Evolutionary conservation across 345 rosid genomes (phyloP).

Genomic region (Dipteronia sinensis): DNA sequence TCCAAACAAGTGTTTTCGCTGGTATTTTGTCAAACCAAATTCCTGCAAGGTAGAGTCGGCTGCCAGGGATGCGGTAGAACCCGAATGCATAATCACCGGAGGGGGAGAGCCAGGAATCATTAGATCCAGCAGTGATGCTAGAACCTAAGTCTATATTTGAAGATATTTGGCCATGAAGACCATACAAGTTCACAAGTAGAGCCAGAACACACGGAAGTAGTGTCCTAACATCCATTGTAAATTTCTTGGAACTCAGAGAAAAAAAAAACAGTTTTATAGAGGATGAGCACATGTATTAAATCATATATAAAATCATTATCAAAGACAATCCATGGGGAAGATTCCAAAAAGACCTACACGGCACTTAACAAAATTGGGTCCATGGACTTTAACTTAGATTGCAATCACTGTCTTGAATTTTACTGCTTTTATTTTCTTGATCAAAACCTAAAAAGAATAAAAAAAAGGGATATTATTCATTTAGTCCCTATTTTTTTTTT

Average conservation of each 20-base stretch:
- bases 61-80: constrained; percentile 12
- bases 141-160: constrained; percentile 22
- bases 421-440: too few relatives aligned
- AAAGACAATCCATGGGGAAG: neutral
- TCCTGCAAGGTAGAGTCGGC: constrained; percentile 28
- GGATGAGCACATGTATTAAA: neutral
- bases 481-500: too few relatives aligned
- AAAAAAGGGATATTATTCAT: too few relatives aligned
- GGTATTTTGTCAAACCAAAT: constrained; percentile 30
- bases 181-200: constrained; percentile 2
- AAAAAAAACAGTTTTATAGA: neutral
- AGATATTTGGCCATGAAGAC: constrained; percentile 14
- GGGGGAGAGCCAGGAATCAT: constrained; percentile 27
- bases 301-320: neutral
- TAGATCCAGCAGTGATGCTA: constrained; percentile 25
- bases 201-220: constrained; percentile 8
- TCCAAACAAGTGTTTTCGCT: constrained; percentile 25
- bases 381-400: too few relatives aligned
- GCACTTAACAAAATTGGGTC: too few relatives aligned
- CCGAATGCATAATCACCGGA: constrained; percentile 35
- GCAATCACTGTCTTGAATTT: too few relatives aligned
- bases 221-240: constrained; percentile 7
- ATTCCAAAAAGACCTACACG: too few relatives aligned
- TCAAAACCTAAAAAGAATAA: too few relatives aligned
- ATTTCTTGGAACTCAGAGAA: neutral